Evolutionary conservation across 305 asterid genomes (phyloP).

Genomic region (Fraxinus baroniana): DNA sequence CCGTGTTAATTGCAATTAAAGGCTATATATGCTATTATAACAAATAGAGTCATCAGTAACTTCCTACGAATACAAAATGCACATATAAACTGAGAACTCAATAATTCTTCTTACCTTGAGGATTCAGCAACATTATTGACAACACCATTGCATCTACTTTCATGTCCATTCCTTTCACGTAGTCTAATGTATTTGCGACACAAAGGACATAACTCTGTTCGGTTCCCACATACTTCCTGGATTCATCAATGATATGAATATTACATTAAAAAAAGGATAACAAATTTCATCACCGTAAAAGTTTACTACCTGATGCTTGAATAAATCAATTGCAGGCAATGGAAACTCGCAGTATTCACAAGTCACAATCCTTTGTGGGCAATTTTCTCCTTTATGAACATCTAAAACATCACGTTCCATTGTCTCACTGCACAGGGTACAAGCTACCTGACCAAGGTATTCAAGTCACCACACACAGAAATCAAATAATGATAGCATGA

Average conservation of each 20-base stretch:
- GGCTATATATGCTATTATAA: background rate
- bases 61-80: background rate
- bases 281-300: slow-evolving; percentile 3
- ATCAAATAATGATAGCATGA: slow-evolving; percentile 16
- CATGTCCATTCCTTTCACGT: slow-evolving; percentile 76
- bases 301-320: slow-evolving; percentile 82
- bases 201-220: slow-evolving; percentile 77
- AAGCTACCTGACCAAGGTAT: slow-evolving; percentile 72
- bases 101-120: slow-evolving; percentile 56
- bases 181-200: slow-evolving; percentile 88
- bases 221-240: slow-evolving; percentile 98
- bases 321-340: slow-evolving; percentile 83
- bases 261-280: slow-evolving; percentile 23
- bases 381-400: slow-evolving; percentile 85
- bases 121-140: slow-evolving; percentile 59
- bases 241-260: slow-evolving; percentile 23
- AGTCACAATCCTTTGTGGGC: slow-evolving; percentile 88
- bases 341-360: slow-evolving; percentile 99
- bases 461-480: slow-evolving; percentile 24
- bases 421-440: slow-evolving; percentile 91
- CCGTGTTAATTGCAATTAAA: background rate
- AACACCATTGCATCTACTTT: slow-evolving; percentile 61
- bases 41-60: background rate
- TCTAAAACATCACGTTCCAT: slow-evolving; percentile 86
- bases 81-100: background rate